Conservation (phyloP, 2,329 filamentous ascomycete species). For the Trichoderma pleuroti region DNA sequence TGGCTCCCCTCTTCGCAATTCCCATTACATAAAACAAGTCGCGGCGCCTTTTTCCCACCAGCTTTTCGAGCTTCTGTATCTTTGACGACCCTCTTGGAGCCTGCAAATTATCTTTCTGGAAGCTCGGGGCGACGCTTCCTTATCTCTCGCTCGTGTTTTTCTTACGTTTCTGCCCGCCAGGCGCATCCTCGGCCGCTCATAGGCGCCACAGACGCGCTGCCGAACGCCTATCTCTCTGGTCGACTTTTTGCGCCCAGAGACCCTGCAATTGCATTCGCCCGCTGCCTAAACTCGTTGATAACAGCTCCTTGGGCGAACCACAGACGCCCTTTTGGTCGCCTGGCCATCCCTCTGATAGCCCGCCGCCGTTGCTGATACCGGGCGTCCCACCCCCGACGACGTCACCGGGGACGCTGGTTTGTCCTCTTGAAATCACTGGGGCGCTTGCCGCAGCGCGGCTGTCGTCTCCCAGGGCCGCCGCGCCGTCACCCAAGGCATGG, state of each 20-base stretch:
- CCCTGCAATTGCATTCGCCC: slow-evolving; percentile 20
- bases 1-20: slow-evolving; percentile 31
- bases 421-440: slow-evolving; percentile 29
- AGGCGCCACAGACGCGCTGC: slow-evolving; percentile 30
- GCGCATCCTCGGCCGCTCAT: slow-evolving; percentile 23
- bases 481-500: slow-evolving; percentile 52
- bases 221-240: slow-evolving; percentile 27
- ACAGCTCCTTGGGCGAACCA: slow-evolving; percentile 15
- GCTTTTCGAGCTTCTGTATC: slow-evolving; percentile 29
- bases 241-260: slow-evolving; percentile 23
- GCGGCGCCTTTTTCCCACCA: slow-evolving; percentile 29
- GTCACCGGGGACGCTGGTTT: slow-evolving; percentile 36
- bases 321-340: not conserved
- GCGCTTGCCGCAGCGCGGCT: slow-evolving; percentile 38
- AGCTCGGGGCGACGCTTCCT: slow-evolving; percentile 20
- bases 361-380: slow-evolving; percentile 19
- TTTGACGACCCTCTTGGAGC: slow-evolving; percentile 20
- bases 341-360: slow-evolving; percentile 10
- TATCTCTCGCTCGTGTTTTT: slow-evolving; percentile 27
- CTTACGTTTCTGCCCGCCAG: slow-evolving; percentile 19
- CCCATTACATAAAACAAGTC: slow-evolving; percentile 41
- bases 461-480: slow-evolving; percentile 29
- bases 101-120: slow-evolving; percentile 20
- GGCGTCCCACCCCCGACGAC: slow-evolving; percentile 29
- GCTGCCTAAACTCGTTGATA: slow-evolving; percentile 4